phyloP scores from a whole-genome alignment of 2,329 filamentous ascomycete species.

The Sclerotinia borealis region DNA sequence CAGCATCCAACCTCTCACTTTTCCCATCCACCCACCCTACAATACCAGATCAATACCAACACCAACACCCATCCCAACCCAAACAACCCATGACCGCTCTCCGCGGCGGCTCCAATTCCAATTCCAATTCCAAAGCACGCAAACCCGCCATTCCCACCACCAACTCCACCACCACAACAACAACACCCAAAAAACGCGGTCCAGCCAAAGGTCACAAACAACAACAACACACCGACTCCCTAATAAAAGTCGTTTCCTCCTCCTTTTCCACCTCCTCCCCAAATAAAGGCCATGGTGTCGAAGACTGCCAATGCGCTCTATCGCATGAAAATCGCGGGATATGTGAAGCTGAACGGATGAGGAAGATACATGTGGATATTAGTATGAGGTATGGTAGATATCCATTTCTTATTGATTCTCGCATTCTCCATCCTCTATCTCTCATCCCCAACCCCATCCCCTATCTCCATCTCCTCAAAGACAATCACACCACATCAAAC shows the following conservation, averaged over 20 bases:
- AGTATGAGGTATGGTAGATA: conserved; percentile 1
- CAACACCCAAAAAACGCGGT: not conserved
- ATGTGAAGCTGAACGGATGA: not conserved
- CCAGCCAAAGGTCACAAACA: not conserved
- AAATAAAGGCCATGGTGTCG: not conserved
- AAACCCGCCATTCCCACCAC: not conserved
- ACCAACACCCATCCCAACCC: not conserved
- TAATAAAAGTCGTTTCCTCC: too few species aligned
- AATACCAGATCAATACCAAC: too few species aligned
- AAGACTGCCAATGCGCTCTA: not conserved
- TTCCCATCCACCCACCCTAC: not conserved
- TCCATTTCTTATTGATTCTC: too few species aligned
- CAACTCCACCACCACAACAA: not conserved
- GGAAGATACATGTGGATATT: not conserved
- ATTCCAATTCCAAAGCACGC: not conserved
- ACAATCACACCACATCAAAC: too few species aligned
- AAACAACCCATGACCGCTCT: not conserved
- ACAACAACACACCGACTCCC: too few species aligned
- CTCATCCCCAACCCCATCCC: too few species aligned
- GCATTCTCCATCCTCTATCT: too few species aligned
- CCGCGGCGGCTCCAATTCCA: not conserved
- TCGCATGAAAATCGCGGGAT: not conserved
- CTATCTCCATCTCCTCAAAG: too few species aligned
- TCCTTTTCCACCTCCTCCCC: too few species aligned
- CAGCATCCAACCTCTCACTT: not conserved